Evolutionary conservation across 768 basidiomycete genomes (phyloP).

Genomic region (Phaeotremella skinneri): DNA sequence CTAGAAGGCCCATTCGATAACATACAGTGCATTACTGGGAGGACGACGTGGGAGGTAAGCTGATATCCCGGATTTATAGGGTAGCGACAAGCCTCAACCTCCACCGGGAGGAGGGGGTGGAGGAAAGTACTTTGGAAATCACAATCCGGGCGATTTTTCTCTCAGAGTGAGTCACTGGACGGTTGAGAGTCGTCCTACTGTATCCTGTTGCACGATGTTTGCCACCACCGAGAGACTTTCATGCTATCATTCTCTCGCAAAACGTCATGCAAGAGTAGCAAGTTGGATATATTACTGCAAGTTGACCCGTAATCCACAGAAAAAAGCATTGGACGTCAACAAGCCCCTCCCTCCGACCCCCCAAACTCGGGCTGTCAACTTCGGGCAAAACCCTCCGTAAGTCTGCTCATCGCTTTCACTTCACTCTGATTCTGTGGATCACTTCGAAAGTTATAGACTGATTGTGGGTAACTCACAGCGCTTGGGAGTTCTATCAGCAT

Average conservation of each 20-base stretch:
- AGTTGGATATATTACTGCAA: neutral
- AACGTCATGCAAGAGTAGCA: neutral
- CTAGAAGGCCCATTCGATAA: too few relatives aligned
- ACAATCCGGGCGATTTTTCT: conserved; percentile 36
- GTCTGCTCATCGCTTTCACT: conserved; percentile 2
- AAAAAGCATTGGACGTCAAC: conserved; percentile 14
- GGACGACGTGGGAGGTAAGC: too few relatives aligned
- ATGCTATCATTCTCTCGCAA: neutral
- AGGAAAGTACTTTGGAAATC: conserved; percentile 32
- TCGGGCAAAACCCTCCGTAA: conserved; percentile 37
- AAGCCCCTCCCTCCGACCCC: conserved; percentile 32
- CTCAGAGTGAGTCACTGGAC: conserved; percentile 19
- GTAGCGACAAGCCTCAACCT: too few relatives aligned
- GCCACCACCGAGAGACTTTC: too few relatives aligned
- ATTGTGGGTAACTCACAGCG: conserved; percentile 13
- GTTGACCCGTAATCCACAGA: neutral
- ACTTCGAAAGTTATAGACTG: neutral
- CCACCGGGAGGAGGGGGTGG: too few relatives aligned
- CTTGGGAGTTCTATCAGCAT: conserved; percentile 41
- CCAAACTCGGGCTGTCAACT: conserved; percentile 23
- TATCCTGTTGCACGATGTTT: neutral
- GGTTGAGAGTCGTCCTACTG: neutral
- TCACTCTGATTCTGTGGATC: neutral
- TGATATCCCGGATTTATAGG: too few relatives aligned
- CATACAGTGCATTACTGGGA: too few relatives aligned